Evolutionary conservation across 2,329 filamentous ascomycete genomes (phyloP), one percentile per base, ranked within the genome.

Genomic region (Pseudogymnoascus sp.): DNA sequence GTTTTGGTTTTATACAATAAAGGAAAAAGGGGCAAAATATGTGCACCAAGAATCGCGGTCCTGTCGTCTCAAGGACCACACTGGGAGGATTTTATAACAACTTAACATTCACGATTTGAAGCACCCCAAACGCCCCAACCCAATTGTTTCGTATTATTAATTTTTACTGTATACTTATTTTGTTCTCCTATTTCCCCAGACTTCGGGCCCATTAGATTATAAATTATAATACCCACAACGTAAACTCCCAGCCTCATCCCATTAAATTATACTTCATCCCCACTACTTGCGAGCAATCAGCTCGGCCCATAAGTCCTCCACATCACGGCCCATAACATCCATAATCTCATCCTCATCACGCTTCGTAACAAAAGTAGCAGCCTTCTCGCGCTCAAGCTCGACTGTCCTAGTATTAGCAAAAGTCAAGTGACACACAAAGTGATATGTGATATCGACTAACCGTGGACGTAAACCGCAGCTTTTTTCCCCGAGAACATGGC

Each of bases 401-500:
- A 66, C 65, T 66, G 38, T 43, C 8, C 1, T 14, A n/a, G 14
- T 10, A 10, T 53, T 31, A 53, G 24, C 24, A 53, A 6, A 19
- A 19, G 19, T 19, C 1, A 19, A 1, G 19, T 19, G 19, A 19
- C 19, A 19, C 19, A 26, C 31, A 3, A 19, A 33, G 37, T 11
- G 10, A 19, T 37, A 19, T 26, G 37, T 11, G 10, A 19, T 37
- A 19, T 26, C 10, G 10, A 74, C 81, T 75, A 69, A 84, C 83
- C 78, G 66, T 87, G 84, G 4, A 84, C 64, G 59, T 74, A 84
- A 0, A 87, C 83, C 4, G 82, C 84, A 0, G 83, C 76, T 31
- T 78, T 72, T 77, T 87, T 87, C 2, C 84, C 84, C 11, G 75
- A 81, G 68, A 77, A 87, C 68, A 87, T 78, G 0, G 85, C 84